Evolutionary conservation across 208 protist genomes (phyloP), one percentile per base, ranked within the genome.

Genomic region (Phytomonas sp.): DNA sequence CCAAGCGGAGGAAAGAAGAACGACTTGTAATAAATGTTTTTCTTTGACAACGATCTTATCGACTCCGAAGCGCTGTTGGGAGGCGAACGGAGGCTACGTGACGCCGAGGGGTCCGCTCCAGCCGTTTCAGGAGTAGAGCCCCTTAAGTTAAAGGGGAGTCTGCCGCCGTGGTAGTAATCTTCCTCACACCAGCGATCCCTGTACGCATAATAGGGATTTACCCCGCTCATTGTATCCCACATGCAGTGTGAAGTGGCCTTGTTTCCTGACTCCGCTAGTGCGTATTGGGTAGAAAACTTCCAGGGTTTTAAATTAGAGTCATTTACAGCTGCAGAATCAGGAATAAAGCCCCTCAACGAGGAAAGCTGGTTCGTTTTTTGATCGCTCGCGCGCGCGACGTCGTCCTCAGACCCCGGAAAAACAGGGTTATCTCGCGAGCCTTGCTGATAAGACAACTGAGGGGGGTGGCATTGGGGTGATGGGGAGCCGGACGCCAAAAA

Each of bases 1-100:
- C 26, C 11, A 7, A 46, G n/a, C 13, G 66, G 51, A 1, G 76
- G 76, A 65, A 80, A 74, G 40, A 71, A 80, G 62, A 77, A 80
- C 20, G 76, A 17, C 62, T 71, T 51, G 68, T 80, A 80, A 3
- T 67, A 4, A 30, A 77, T 56, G 26, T 53, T 30, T 28, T 43
- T 43, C 60, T 74, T 71, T 2, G 33, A 6, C 4, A 65, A 11
- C 11, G 20, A 60, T 32, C 26, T 13, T 13, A 30, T 37, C 2
- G 36, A 56, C n/a, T 67, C 8, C 67, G 32, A 59, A 64, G 34
- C 51, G 60, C 6, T 26, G 63, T 60, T n/a, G 17, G 67, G 29
- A 33, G 29, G 43, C 66, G 66, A 53, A 17, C 40, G 20, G 13
- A 23, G 40, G 13, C 40, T 3, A 51, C 13, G 13, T 17, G 13